A percentile compares a stretch with the other conserved stretches of the same genome.
phyloP scores from a whole-genome alignment of 2,329 filamentous ascomycete species.

The Fusarium nygamai region DNA sequence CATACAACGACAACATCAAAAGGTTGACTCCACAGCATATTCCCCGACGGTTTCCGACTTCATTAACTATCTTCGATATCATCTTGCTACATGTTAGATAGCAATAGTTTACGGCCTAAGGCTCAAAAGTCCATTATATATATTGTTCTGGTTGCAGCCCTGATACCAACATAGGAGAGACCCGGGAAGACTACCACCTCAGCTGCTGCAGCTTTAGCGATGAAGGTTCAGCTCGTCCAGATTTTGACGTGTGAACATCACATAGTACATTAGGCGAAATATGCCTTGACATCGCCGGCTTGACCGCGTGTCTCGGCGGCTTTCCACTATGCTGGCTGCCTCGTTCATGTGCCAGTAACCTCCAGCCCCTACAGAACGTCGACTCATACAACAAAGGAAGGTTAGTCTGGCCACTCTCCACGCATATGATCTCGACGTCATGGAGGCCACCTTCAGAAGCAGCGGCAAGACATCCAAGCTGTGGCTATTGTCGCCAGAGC shows the following conservation, averaged over 20 bases:
- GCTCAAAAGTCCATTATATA: background rate
- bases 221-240: background rate
- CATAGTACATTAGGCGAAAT: background rate
- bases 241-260: background rate
- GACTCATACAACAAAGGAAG: background rate
- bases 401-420: background rate
- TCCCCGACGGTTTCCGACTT: background rate
- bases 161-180: background rate
- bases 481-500: no score
- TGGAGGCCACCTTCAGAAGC: no score
- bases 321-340: no score
- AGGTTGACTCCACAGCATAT: background rate
- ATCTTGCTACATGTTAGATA: background rate
- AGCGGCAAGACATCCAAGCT: no score
- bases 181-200: background rate
- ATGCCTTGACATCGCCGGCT: background rate
- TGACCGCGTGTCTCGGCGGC: background rate
- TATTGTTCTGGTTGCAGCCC: no score
- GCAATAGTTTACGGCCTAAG: fast-evolving
- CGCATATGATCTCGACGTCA: no score
- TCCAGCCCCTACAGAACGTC: background rate
- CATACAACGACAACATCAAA: background rate
- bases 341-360: background rate
- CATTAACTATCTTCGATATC: background rate
- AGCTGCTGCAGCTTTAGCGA: background rate